Conservation (phyloP, 371 early-diverging fungal species). For the Mortierella sp. region DNA sequence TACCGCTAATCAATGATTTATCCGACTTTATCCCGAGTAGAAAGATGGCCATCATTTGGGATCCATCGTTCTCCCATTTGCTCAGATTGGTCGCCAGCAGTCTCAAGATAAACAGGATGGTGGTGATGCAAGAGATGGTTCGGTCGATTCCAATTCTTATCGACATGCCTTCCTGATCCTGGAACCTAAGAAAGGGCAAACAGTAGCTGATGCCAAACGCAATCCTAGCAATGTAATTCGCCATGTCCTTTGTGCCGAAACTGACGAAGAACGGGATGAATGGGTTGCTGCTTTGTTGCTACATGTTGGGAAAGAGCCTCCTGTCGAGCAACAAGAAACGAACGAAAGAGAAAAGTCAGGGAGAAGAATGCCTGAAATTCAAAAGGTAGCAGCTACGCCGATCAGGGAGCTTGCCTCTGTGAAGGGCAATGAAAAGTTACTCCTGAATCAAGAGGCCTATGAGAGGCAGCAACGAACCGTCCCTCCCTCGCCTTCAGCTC, state of each 20-base stretch:
- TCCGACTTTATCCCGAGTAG: conserved; percentile 52
- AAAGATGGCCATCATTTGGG: conserved; percentile 72
- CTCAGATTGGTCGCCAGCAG: conserved; percentile 71
- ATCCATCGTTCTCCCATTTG: conserved; percentile 64
- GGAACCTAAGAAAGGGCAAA: conserved; percentile 77
- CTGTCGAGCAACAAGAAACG: conserved; percentile 55
- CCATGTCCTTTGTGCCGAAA: conserved; percentile 91
- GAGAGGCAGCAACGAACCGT: conserved; percentile 47
- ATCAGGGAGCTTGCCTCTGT: conserved; percentile 42
- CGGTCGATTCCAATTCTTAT: no score
- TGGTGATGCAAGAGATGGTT: conserved; percentile 37
- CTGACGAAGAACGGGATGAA: conserved; percentile 88
- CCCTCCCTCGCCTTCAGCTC: no score
- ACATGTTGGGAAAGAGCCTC: conserved; percentile 59
- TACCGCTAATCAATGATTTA: no score
- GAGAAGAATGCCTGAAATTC: conserved; percentile 55
- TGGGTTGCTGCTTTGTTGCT: conserved; percentile 82
- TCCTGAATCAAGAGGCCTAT: conserved; percentile 42
- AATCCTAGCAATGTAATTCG: conserved; percentile 66
- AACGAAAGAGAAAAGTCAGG: conserved; percentile 62
- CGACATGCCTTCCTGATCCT: conserved; percentile 84
- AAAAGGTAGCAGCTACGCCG: conserved; percentile 47
- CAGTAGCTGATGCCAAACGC: conserved; percentile 61
- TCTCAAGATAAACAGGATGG: conserved; percentile 47
- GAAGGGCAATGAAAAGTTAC: conserved; percentile 47